These are phyloP conservation scores for Detonula confervacea DNA, from an alignment of 352 stramenopile genomes.

Conservation along the genomic window DNA sequence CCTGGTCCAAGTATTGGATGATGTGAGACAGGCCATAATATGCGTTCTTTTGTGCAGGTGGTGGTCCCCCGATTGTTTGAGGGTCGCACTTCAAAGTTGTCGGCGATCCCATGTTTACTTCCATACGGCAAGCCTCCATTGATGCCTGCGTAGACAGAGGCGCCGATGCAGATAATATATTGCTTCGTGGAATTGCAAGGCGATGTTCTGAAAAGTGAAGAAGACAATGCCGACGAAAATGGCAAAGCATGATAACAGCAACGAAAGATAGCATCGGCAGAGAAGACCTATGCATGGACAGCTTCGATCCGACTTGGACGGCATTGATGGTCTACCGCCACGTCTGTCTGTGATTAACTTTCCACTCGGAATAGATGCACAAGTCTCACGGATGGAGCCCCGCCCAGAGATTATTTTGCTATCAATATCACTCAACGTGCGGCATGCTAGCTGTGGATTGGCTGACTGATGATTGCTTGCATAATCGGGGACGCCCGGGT, in stretches of 20 bases:
- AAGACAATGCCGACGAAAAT: slow-evolving; percentile 10
- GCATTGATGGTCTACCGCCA: neutral
- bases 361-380: too few species aligned
- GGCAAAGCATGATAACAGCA: slow-evolving; percentile 6
- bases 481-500: too few species aligned
- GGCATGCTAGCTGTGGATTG: too few species aligned
- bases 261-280: neutral
- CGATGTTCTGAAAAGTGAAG: neutral
- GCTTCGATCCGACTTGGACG: too few species aligned
- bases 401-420: too few species aligned
- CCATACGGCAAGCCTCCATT: neutral
- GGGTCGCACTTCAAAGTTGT: neutral
- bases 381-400: too few species aligned
- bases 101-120: neutral
- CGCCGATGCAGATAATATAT: neutral
- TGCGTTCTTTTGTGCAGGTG: neutral
- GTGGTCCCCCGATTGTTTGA: neutral
- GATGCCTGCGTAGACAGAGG: neutral
- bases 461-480: too few species aligned
- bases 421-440: too few species aligned
- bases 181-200: neutral
- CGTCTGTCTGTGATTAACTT: too few species aligned
- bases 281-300: neutral
- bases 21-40: slow-evolving; percentile 23
- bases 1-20: slow-evolving; percentile 13